These are phyloP conservation scores for Linum trigynum DNA, from an alignment of 345 rosid genomes.

Conservation along the genomic window DNA sequence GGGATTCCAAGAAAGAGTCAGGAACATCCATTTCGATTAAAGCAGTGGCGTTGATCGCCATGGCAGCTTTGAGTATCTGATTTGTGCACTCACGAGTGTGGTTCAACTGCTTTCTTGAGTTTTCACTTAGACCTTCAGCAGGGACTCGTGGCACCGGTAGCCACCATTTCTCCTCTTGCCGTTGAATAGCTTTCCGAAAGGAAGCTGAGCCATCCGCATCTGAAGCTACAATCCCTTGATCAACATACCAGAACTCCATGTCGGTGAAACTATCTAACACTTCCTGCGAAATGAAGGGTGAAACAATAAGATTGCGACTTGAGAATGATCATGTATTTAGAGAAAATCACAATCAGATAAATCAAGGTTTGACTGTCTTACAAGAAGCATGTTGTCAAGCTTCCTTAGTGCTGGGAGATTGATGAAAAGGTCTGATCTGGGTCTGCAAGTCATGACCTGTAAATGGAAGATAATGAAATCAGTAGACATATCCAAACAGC, in stretches of 20 bases:
- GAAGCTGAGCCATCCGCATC: conserved; percentile 68
- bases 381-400: conserved; percentile 94
- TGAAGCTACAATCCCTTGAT: conserved; percentile 76
- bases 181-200: conserved; percentile 59
- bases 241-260: conserved; percentile 89
- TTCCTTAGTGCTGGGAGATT: conserved; percentile 92
- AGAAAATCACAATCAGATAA: conserved; percentile 3
- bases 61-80: conserved; percentile 92
- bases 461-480: not conserved
- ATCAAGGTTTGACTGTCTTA: conserved; percentile 24
- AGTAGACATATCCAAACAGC: not conserved
- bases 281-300: conserved; percentile 42
- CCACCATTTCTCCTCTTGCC: conserved; percentile 99
- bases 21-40: conserved; percentile 88
- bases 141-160: conserved; percentile 88
- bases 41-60: conserved; percentile 84
- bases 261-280: conserved; percentile 69
- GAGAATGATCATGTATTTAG: not conserved
- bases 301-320: conserved; percentile 5
- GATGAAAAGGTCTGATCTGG: conserved; percentile 74
- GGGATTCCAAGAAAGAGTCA: conserved; percentile 67
- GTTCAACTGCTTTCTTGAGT: conserved; percentile 69
- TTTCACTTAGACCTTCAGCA: conserved; percentile 63
- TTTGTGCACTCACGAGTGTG: conserved; percentile 87
- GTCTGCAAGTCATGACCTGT: conserved; percentile 95